phyloP scores from a whole-genome alignment of 176 grass and related monocot genomes.

The Triticum monococcum region DNA sequence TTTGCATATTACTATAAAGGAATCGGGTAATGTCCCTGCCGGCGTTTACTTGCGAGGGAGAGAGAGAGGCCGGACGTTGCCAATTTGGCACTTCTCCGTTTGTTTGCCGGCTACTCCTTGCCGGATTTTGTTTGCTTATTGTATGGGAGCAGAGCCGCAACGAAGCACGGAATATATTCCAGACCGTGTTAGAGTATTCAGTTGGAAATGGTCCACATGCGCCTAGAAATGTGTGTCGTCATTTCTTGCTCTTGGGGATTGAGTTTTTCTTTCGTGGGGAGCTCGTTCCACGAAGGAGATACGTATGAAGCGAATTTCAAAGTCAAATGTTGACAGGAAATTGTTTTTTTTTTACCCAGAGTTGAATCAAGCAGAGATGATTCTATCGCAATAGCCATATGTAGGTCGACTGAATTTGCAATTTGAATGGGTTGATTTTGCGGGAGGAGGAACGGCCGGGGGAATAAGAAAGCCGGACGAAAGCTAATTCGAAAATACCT shows the following conservation, averaged over 20 bases:
- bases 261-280: neutral
- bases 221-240: neutral
- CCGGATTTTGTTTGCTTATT: neutral
- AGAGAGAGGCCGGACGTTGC: neutral
- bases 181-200: neutral
- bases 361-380: neutral
- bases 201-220: constrained; percentile 18
- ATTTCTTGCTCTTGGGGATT: neutral
- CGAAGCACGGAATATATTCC: neutral
- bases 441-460: no score
- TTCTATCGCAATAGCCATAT: no score
- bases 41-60: neutral
- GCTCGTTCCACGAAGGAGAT: neutral
- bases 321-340: neutral
- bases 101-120: constrained; percentile 19
- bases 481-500: neutral
- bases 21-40: neutral
- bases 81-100: constrained; percentile 11
- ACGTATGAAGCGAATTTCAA: neutral
- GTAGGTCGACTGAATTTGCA: no score
- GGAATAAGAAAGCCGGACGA: no score
- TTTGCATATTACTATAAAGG: neutral
- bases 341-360: neutral
- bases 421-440: no score
- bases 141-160: constrained; percentile 4